Evolutionary conservation across 2,329 filamentous ascomycete genomes (phyloP).

Genomic region (Aspergillus melleus): DNA sequence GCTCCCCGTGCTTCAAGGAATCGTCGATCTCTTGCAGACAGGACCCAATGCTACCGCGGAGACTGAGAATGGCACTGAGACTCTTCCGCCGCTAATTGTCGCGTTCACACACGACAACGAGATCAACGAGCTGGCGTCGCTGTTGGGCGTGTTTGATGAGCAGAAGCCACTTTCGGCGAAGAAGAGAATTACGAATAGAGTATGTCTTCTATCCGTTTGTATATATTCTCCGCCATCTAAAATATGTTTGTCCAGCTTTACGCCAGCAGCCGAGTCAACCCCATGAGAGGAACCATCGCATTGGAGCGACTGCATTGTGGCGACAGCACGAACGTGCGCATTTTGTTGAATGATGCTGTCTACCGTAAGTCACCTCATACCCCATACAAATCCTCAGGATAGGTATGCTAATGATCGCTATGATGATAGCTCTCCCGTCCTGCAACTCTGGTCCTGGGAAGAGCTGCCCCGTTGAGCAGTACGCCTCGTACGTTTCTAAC

Average conservation of each 20-base stretch:
- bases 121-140: constrained; percentile 60
- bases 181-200: constrained; percentile 43
- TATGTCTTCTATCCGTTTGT: not conserved
- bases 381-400: not conserved
- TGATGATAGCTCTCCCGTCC: constrained; percentile 43
- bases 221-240: not conserved
- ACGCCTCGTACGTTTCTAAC: constrained; percentile 45
- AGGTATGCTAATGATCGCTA: not conserved
- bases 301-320: constrained; percentile 63
- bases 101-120: constrained; percentile 68
- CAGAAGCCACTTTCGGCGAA: constrained; percentile 52
- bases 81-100: constrained; percentile 58
- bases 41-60: constrained; percentile 47
- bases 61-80: constrained; percentile 45
- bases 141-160: constrained; percentile 62
- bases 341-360: constrained; percentile 63
- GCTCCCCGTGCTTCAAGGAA: constrained; percentile 59
- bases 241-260: constrained; percentile 28
- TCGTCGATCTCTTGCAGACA: constrained; percentile 54
- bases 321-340: constrained; percentile 48
- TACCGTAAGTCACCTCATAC: constrained; percentile 43
- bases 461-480: constrained; percentile 52
- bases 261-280: constrained; percentile 43
- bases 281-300: constrained; percentile 65
- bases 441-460: constrained; percentile 58